Evolutionary conservation across 176 grass and related monocot genomes (phyloP), one percentile per base, ranked within the genome.

Genomic region (Cocos nucifera): DNA sequence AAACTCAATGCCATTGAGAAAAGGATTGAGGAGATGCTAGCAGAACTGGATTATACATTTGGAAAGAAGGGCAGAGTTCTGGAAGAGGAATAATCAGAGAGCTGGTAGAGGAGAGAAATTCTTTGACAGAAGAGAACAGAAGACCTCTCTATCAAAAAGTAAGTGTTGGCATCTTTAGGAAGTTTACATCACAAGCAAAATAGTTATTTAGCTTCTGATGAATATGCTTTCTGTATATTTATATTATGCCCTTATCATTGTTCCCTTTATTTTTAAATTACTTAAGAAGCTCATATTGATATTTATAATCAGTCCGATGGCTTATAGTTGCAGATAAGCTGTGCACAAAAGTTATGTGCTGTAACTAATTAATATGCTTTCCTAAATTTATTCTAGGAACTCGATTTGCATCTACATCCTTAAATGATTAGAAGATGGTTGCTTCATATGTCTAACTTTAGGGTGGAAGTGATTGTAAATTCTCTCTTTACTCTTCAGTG

Each of bases 141-240:
- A 85, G 83, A 56, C 91, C 91, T 72, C 79, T 96, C 69, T 96
- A 87, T 80, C 76, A 83, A 76, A 96, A 90, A 73, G 87, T 85
- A 86, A 78, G 77, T 58, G 26, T 23, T 49, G 28, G 48, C 5
- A 51, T 19, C 14, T 65, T 0, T 48, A 44, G 12, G 17, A 44
- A 23, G 39, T 4, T 8, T 39, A 16, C 23, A 17, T 20, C 15
- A 49, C 48, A 49, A 57, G 27, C 15, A 17, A 14, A 50, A 50
- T 17, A 10, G 0, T 50, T 64, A 9, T 5, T n/a, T 30, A 30
- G 28, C 28, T 30, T 30, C 28, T 30, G 28, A 30, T 2, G 28
- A 5, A 4, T 4, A 30, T 30, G 28, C 28, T 30, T 5, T 30
- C 28, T 17, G 44, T 23, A 64, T 58, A 58, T 58, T 25, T 4